Percentiles rank a stretch among this genome's conserved stretches.
phyloP scores from a whole-genome alignment of 2,329 filamentous ascomycete species.

The Penicillium sclerotiorum region DNA sequence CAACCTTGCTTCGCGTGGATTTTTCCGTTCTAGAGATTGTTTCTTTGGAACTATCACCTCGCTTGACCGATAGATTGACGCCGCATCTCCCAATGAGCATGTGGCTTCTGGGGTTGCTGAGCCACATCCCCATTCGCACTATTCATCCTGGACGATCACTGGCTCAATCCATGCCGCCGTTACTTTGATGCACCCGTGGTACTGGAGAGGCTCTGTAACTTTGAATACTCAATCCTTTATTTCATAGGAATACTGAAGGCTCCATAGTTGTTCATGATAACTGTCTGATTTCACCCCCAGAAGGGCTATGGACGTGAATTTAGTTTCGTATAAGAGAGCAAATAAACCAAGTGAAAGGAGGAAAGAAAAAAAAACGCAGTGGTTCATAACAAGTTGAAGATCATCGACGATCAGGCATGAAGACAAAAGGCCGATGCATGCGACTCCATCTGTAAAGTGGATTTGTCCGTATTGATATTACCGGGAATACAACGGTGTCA shows the following conservation, averaged over 20 bases:
- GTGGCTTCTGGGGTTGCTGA: background rate
- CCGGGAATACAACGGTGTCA: constrained; percentile 4
- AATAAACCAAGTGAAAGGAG: background rate
- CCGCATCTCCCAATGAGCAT: constrained; percentile 8
- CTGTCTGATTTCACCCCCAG: too few species aligned
- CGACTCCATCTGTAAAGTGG: background rate
- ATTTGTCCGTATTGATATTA: constrained; percentile 11
- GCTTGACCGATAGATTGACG: background rate
- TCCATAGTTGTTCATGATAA: background rate
- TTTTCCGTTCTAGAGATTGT: background rate
- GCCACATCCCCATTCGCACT: background rate
- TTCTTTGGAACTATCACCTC: background rate
- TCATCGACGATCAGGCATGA: background rate
- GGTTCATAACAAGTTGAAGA: background rate
- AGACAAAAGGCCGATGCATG: constrained; percentile 3
- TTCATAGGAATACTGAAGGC: background rate
- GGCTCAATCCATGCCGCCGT: background rate
- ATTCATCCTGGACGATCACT: background rate
- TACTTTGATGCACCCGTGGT: background rate
- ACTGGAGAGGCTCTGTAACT: background rate
- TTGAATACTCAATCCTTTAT: background rate
- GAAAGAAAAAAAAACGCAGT: background rate
- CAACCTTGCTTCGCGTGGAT: constrained; percentile 11
- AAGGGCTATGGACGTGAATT: too few species aligned
- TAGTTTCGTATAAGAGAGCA: background rate